phyloP scores from a whole-genome alignment of 768 basidiomycete genomes.

The Rhodotorula graminis region DNA sequence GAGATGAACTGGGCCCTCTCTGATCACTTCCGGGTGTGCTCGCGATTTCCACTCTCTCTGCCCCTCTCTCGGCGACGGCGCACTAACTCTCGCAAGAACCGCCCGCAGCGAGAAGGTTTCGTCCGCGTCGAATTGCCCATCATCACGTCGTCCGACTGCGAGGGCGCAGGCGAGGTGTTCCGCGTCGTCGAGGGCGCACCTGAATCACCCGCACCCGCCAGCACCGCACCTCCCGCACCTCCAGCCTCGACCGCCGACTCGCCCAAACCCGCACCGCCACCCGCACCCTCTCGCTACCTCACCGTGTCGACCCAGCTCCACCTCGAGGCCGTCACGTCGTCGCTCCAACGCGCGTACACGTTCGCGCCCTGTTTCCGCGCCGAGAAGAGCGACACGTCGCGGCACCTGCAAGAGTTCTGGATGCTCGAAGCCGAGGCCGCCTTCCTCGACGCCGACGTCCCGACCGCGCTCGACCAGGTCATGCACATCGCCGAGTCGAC shows the following conservation, averaged over 20 bases:
- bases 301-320: constrained; percentile 96
- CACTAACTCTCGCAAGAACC: background rate
- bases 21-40: constrained; percentile 54
- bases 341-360: constrained; percentile 80
- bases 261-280: constrained; percentile 69
- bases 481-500: constrained; percentile 59
- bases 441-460: constrained; percentile 46
- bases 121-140: constrained; percentile 75
- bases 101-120: constrained; percentile 67
- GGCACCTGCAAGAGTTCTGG: constrained; percentile 98
- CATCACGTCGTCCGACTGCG: constrained; percentile 84
- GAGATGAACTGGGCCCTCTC: constrained; percentile 57
- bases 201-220: background rate
- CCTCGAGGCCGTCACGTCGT: constrained; percentile 75
- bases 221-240: constrained; percentile 1
- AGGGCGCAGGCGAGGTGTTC: constrained; percentile 93
- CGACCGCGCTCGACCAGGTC: constrained; percentile 52
- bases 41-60: too few relatives aligned
- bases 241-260: constrained; percentile 79
- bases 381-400: constrained; percentile 74
- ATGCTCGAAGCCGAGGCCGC: constrained; percentile 97
- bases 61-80: too few relatives aligned
- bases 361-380: constrained; percentile 92
- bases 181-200: constrained; percentile 50
- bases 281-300: constrained; percentile 56